Conservation (phyloP, 2,329 filamentous ascomycete species). For the Triangularia setosa region DNA sequence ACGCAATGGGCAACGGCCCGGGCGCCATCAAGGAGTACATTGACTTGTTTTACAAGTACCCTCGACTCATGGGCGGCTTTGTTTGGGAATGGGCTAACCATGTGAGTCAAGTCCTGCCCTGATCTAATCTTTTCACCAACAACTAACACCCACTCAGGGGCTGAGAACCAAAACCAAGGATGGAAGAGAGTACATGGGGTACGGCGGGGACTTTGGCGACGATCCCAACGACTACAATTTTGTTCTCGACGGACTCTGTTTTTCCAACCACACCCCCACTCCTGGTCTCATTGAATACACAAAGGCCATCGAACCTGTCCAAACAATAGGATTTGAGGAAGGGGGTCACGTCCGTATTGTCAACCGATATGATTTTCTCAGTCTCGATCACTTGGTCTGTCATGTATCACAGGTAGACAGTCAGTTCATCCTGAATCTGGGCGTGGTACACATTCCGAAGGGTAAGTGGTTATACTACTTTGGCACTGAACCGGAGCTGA, state of each 20-base stretch:
- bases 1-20: conserved; percentile 66
- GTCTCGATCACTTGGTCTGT: conserved; percentile 47
- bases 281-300: conserved; percentile 53
- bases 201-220: conserved; percentile 55
- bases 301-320: conserved; percentile 57
- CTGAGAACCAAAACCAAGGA: conserved; percentile 41
- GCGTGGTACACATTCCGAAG: conserved; percentile 39
- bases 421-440: conserved; percentile 14
- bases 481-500: conserved; percentile 1
- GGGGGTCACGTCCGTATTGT: conserved; percentile 40
- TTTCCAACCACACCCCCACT: conserved; percentile 46
- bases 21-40: conserved; percentile 63
- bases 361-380: conserved; percentile 53
- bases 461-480: conserved; percentile 28
- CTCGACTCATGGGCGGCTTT: conserved; percentile 57
- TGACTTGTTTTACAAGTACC: conserved; percentile 55
- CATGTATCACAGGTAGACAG: conserved; percentile 36
- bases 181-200: conserved; percentile 47
- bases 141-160: conserved; percentile 24
- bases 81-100: conserved; percentile 61
- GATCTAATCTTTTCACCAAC: neutral
- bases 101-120: conserved; percentile 25
- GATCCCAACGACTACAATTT: conserved; percentile 54
- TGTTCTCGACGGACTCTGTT: conserved; percentile 48
- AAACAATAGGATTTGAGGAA: conserved; percentile 43